These are phyloP conservation scores for Thermothelomyces thermophilus DNA, from an alignment of 2,329 filamentous ascomycete genomes.

Conservation along the genomic window DNA sequence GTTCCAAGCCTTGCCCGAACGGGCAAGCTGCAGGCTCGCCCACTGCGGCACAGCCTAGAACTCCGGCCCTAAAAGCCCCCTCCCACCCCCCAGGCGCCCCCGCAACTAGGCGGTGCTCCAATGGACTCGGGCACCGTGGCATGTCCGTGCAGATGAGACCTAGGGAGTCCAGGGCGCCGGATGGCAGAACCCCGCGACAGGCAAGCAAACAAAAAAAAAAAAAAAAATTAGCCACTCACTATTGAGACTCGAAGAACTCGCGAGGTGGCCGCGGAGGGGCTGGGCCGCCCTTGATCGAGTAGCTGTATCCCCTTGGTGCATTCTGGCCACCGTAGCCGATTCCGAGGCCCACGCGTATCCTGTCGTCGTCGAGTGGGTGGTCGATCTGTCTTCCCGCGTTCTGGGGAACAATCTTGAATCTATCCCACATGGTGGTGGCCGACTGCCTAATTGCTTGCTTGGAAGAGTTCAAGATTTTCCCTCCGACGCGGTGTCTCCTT, in stretches of 20 bases:
- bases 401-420: conserved; percentile 27
- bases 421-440: conserved; percentile 33
- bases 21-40: conserved; percentile 13
- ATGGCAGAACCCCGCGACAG: not conserved
- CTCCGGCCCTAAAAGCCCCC: not conserved
- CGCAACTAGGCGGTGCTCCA: not conserved
- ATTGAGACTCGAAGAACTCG: conserved; percentile 27
- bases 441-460: not conserved
- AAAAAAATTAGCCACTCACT: conserved; percentile 19
- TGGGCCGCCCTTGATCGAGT: conserved; percentile 33
- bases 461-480: not conserved
- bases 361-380: conserved; percentile 18
- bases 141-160: conserved; percentile 9
- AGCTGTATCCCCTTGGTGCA: conserved; percentile 29
- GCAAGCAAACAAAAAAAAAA: not conserved
- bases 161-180: no score
- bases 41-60: conserved; percentile 7
- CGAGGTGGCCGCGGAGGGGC: conserved; percentile 29
- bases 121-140: not conserved
- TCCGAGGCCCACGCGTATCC: conserved; percentile 18
- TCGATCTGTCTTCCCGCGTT: conserved; percentile 5
- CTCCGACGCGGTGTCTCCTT: not conserved
- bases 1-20: conserved; percentile 13
- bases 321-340: conserved; percentile 15
- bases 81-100: not conserved